Base-by-base conservation (phyloP, 805 yeast species). In the Lipomyces orientalis region DNA sequence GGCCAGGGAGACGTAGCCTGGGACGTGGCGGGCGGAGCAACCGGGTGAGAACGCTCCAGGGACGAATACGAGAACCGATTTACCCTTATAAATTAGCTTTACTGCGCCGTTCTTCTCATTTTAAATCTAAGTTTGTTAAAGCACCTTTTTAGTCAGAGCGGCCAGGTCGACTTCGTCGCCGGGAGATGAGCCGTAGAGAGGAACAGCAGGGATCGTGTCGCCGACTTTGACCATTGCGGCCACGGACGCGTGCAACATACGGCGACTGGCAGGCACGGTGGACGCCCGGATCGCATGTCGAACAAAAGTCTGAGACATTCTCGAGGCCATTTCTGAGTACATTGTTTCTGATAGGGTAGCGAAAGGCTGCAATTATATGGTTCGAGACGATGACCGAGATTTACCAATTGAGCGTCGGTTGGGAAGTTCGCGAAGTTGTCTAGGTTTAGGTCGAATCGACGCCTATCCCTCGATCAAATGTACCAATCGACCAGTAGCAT, bases 1-100 rank as follows among this genome's bases (percentile, higher is more conserved):
- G 66, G 84, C 78, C 57, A 83, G 78, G 67, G 81, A 79, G 74
- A 91, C 75, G 78, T 84, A 91, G n/a, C 90, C 92, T 1, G 96
- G 95, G 59, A 90, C 84, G 75, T 89, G 93, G 35, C 83, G 77
- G 33, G 88, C 87, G 43, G 91, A 83, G 78, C 97, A 91, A 4
- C 90, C 91, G 52, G 93, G 91, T 1, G 94, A 88, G 77, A 87
- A 91, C 0, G 97, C 97, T 51, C 95, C 90, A 55, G 90, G 90
- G 43, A 87, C 88, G 67, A 88, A 86, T 25, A 88, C 82, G 52
- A 89, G 79, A 51, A 89, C 73, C 55, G 83, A 80, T 74, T 83
- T 86, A n/a, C 89, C 89, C 66, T 68, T 58, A 25, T 79, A 54
- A 82, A 29, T 14, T 59, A n/a, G 22, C 25, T 25, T 35, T 46